Evolutionary conservation across 2,329 filamentous ascomycete genomes (phyloP).

Genomic region (Penicillium hesseltinei): DNA sequence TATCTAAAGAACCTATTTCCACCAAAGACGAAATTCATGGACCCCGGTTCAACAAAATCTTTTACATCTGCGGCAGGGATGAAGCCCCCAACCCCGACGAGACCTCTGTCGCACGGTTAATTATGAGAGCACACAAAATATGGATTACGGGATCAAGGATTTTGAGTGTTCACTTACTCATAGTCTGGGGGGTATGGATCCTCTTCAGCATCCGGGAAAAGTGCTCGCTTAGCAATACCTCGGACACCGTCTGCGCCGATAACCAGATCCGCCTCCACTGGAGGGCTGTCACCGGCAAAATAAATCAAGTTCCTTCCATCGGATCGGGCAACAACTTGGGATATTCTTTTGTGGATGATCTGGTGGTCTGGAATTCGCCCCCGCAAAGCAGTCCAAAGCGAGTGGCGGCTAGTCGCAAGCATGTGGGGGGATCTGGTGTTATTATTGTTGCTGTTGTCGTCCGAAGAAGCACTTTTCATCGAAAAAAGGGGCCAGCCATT

Average conservation of each 20-base stretch:
- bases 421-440: conserved; percentile 19
- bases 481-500: conserved; percentile 35
- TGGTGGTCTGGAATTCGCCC: conserved; percentile 34
- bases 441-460: not conserved
- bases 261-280: conserved; percentile 41
- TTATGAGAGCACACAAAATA: not conserved
- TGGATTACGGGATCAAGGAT: not conserved
- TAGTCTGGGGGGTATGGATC: conserved; percentile 42
- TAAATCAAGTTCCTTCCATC: conserved; percentile 28
- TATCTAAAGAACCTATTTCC: conserved; percentile 54
- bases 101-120: conserved; percentile 28
- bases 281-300: conserved; percentile 36
- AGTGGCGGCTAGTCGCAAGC: conserved; percentile 40
- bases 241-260: conserved; percentile 46
- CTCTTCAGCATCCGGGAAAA: conserved; percentile 36
- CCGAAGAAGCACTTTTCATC: conserved; percentile 17
- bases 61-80: conserved; percentile 32
- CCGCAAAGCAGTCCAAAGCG: conserved; percentile 40
- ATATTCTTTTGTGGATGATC: conserved; percentile 36
- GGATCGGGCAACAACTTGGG: conserved; percentile 25
- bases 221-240: conserved; percentile 35
- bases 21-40: conserved; percentile 48
- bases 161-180: conserved; percentile 31
- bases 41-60: conserved; percentile 33
- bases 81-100: conserved; percentile 50